Base-by-base conservation (phyloP, 2,329 filamentous ascomycete species). In the Fusarium nematophilum region DNA sequence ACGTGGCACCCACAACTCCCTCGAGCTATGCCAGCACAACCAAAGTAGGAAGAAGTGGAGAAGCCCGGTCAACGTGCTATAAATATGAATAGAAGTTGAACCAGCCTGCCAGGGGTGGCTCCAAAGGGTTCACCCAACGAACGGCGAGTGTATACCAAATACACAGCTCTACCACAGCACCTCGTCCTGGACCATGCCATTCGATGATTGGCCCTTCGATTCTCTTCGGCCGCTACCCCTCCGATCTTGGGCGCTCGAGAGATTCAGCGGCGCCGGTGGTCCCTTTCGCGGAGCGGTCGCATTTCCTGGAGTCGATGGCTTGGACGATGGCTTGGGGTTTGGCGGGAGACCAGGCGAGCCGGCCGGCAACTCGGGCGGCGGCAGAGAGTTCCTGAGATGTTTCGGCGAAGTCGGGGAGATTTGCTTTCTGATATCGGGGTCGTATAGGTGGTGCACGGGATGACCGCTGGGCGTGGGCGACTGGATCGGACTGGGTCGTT, bases 351-450 rank as follows among this genome's bases (percentile, higher is more conserved):
- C 73, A 11, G 70, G 57, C 1, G 70, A 73, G 6, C 67, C 69
- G 15, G 61, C 58, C 1, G 65, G 65, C 13, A 66, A 14, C 33
- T 66, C 68, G 4, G 68, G 66, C 2, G 65, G 64, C 5, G 59
- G 53, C 2, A 25, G 26, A 10, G 67, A 67, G 13, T 49, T 59
- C 17, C 65, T 54, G 4, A 46, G 23, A 1, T 51, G 53, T 9
- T 56, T 59, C 15, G 63, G 67, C 3, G 69, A 73, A 6, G 38
- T 59, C 5, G 71, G 69, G 2, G 71, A 72, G 30, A 69, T 42
- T 25, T 73, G 70, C 9, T 66, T 67, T 40, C 73, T 68, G 21
- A 75, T 74, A 30, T 73, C 62, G 4, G 73, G 73, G 26, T 75
- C 70, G 52, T 75, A 75, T 38, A 73, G 61, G 42, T 70, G 67